phyloP scores from a whole-genome alignment of 768 basidiomycete genomes.

The Ramaria rubella region DNA sequence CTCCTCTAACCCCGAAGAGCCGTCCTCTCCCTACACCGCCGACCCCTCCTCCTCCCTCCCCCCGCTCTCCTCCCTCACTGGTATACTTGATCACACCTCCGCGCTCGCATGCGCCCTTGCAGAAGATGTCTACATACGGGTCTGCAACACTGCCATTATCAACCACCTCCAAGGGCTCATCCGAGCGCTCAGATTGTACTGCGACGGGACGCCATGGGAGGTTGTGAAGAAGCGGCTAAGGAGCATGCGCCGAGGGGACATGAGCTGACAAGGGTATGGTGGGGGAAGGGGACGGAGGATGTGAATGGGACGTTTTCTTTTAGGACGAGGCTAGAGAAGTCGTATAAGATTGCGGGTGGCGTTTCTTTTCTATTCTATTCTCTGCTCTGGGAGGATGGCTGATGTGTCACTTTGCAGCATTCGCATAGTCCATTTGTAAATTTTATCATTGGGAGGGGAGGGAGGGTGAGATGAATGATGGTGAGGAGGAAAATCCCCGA shows the following conservation, averaged over 20 bases:
- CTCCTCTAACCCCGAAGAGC: too few species aligned
- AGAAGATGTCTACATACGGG: conserved; percentile 49
- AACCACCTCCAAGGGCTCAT: conserved; percentile 56
- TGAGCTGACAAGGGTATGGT: conserved; percentile 43
- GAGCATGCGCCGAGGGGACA: conserved; percentile 41
- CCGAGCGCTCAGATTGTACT: conserved; percentile 49
- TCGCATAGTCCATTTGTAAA: conserved; percentile 50
- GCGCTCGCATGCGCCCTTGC: conserved; percentile 45
- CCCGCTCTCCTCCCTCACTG: too few species aligned
- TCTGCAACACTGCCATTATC: conserved; percentile 54
- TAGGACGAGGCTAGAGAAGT: conserved; percentile 50
- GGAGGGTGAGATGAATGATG: too few species aligned
- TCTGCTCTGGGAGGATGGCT: neutral
- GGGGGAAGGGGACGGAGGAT: conserved; percentile 40
- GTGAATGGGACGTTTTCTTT: conserved; percentile 51
- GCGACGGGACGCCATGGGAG: conserved; percentile 48
- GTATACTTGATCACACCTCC: conserved; percentile 19
- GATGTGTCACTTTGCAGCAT: conserved; percentile 30
- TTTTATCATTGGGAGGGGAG: conserved; percentile 29
- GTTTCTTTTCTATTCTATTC: neutral
- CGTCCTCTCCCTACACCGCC: too few species aligned
- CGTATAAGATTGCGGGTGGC: conserved; percentile 45
- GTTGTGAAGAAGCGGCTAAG: conserved; percentile 40
- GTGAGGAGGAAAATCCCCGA: too few species aligned
- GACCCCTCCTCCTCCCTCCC: neutral